phyloP scores from a whole-genome alignment of 129 eudicot genomes.

The Arctium minus region DNA sequence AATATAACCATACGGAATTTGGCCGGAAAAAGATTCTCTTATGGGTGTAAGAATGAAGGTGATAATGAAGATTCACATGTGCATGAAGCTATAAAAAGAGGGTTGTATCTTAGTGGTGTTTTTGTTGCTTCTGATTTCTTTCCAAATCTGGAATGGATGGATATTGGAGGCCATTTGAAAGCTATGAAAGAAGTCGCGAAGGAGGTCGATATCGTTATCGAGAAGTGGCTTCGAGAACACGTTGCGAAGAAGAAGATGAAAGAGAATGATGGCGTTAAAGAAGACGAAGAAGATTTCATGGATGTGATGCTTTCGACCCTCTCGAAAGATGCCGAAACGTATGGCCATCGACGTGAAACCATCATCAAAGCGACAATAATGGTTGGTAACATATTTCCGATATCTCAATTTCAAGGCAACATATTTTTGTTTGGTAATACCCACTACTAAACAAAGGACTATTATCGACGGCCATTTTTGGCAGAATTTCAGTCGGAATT shows the following conservation, averaged over 20 bases:
- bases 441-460: too few species aligned
- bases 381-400: conserved; percentile 7
- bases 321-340: conserved; percentile 8
- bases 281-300: conserved; percentile 29
- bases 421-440: too few species aligned
- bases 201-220: conserved; percentile 31
- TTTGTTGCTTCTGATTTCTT: conserved; percentile 48
- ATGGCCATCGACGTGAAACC: conserved; percentile 19
- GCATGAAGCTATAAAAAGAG: conserved; percentile 33
- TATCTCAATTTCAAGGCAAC: neutral
- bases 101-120: conserved; percentile 42
- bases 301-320: conserved; percentile 42
- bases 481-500: too few species aligned
- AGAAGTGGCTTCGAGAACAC: conserved; percentile 36
- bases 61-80: conserved; percentile 13
- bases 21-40: conserved; percentile 37
- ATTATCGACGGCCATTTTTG: too few species aligned
- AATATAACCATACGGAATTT: conserved; percentile 28
- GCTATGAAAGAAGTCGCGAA: conserved; percentile 32
- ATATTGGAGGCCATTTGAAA: conserved; percentile 48
- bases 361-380: conserved; percentile 48
- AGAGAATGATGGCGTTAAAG: neutral
- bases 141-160: conserved; percentile 53
- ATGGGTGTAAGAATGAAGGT: neutral
- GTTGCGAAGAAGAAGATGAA: conserved; percentile 11